Evolutionary conservation across 2,329 filamentous ascomycete genomes (phyloP), one percentile per base, ranked within the genome.

Genomic region (Helotiales sp.): DNA sequence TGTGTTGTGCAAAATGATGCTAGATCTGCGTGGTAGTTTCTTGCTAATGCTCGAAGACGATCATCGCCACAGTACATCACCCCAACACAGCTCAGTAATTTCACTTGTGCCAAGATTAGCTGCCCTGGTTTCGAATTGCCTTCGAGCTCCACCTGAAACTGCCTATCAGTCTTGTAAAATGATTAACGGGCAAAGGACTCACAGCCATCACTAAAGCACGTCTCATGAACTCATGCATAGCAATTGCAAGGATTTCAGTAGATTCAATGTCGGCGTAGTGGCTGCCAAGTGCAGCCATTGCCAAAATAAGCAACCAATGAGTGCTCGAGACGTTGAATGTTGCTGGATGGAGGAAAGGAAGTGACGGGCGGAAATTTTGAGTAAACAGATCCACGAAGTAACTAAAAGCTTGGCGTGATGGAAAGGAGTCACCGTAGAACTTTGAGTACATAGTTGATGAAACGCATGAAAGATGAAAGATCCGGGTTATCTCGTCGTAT

Each of bases 161-260:
- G 6, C 3, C 7, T 43, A 15, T 65, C 28, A 67, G 65, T 50
- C n/a, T 20, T n/a, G 5, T 30, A 20, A 34, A 55, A 20, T 15
- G 0, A 26, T 32, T 1, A 54, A 24, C 13, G 22, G 24, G 3
- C 7, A 37, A n/a, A 49, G 10, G 40, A 69, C 68, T 71, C 73
- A 80, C 79, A 71, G 78, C 76, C 30, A 76, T 72, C 37, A 74
- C 66, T 50, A 81, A 75, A 40, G 77, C 78, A 37, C 80, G 77
- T 17, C 79, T 78, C 55, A 81, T 71, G 64, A 82, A 77, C 65
- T 82, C 81, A 65, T 82, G 78, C 55, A 82, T 77, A 34, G 79
- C 77, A 50, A 74, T 66, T 37, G 74, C 71, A 58, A 76, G 76
- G 6, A 76, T 70, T 22, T 77, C 72, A 63, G 72, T 70, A 22